Evolutionary conservation across 2,329 filamentous ascomycete genomes (phyloP), one percentile per base, ranked within the genome.

Genomic region (Xenoacremonium recifei): DNA sequence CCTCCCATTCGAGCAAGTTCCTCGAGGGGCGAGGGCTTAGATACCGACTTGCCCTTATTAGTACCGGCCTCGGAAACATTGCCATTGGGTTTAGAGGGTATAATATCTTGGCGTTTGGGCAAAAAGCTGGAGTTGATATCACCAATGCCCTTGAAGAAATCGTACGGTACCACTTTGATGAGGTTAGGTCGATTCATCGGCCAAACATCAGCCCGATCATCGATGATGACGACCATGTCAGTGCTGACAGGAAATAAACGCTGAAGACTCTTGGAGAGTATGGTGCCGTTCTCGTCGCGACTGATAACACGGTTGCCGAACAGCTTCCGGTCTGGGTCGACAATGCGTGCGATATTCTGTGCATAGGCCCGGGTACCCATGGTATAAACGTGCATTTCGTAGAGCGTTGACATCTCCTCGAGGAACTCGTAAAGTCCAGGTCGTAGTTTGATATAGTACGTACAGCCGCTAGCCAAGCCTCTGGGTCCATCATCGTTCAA

Each of bases 361-460:
- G 93, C 93, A 62, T 99, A 99, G n/a, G 92, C 89, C 50, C 93
- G 82, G 17, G 93, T 99, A 42, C 92, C 93, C 93, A 99, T 99
- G 32, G 93, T 99, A 71, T 99, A 99, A 49, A 99, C 92, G 64
- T 99, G 93, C 59, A 97, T 75, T 69, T 99, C 93, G 68, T 93
- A 99, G 57, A 93, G 72, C 58, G 84, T 77, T 1, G 89, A 81
- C 35, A 96, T 77, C 39, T 81, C 79, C 44, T 87, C 75, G 36
- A 99, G 74, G 60, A 99, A 99, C 31, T 85, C 79, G 48, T 82
- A 75, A 37, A 97, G 70, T 3, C 91, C 90, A 1, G 93, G 93
- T 25, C 93, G 88, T 70, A 96, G 82, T 71, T 99, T 99, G 72
- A 99, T 95, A 67, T 97, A 99, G 67, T 99, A 99, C 79, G 87